Evolutionary conservation across 176 grass and related monocot genomes (phyloP), one percentile per base, ranked within the genome.

Genomic region (Urochloa ruziziensis): DNA sequence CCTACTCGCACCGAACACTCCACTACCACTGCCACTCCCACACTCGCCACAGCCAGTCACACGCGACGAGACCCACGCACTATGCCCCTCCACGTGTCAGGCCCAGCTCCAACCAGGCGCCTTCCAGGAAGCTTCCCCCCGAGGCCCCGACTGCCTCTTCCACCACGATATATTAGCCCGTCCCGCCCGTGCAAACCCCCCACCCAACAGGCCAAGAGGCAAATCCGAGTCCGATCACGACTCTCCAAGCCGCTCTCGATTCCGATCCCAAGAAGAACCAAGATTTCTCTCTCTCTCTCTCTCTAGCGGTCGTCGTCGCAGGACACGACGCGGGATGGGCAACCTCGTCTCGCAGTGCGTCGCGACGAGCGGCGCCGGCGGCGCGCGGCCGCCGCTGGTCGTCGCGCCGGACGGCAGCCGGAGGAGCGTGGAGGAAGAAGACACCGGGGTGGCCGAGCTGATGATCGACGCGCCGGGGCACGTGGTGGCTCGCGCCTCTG

Each of bases 391-490:
- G 46, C 57, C 86, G n/a, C 17, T 84, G 46, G 33, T 90, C 6
- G 35, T 93, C 13, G 37, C 59, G 49, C 39, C 84, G 25, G 85
- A 90, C 52, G 91, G 91, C 6, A 11, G 42, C 14, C 59, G 63
- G 56, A 17, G 35, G 27, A 24, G 21, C 30, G 24, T 75, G 65
- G 81, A 85, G 76, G 63, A 36, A n/a, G n/a, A n/a, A 25, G 29
- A 9, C 72, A 65, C 82, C 0, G 77, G 40, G 5, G 81, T 66
- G 1, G 91, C 85, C 0, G 88, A 93, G 65, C 73, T 93, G 70
- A 93, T 93, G 91, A 77, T 93, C 84, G 67, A 90, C 65, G 82
- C 82, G 33, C 81, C 81, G 13, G 91, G 88, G 25, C 84, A 93
- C 85, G 72, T 88, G 17, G 88, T 90, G 19, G 85, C 29, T 0